phyloP scores from a whole-genome alignment of 164 flowering plant genomes.

The Chimonanthus praecox region DNA sequence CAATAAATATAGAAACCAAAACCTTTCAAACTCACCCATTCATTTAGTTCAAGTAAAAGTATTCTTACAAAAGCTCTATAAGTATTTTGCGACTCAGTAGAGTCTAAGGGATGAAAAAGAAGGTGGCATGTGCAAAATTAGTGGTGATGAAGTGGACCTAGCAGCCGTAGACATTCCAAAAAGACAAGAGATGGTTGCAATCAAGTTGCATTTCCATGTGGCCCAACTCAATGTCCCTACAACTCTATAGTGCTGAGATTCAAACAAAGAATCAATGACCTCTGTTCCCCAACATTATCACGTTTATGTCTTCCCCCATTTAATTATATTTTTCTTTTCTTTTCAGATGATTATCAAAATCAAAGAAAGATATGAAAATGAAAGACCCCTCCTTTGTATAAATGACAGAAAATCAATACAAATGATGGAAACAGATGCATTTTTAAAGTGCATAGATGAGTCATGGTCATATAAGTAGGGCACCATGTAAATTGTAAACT shows the following conservation, averaged over 20 bases:
- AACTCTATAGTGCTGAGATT: conserved; percentile 10
- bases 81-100: no score
- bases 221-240: conserved; percentile 11
- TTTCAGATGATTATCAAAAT: neutral
- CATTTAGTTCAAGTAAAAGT: no score
- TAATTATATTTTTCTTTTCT: neutral
- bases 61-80: no score
- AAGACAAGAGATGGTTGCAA: conserved; percentile 6
- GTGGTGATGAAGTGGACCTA: neutral
- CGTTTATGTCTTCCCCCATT: neutral
- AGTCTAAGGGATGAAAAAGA: no score
- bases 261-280: conserved; percentile 14
- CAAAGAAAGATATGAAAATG: neutral
- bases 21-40: no score
- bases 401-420: neutral
- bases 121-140: no score
- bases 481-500: neutral
- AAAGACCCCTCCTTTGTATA: neutral
- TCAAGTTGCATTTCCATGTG: conserved; percentile 5
- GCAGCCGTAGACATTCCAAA: conserved; percentile 11
- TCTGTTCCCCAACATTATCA: conserved; percentile 12
- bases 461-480: conserved; percentile 8
- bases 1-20: no score
- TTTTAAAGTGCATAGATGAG: conserved; percentile 5
- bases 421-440: neutral